These are phyloP conservation scores for Penicillium sp. DNA, from an alignment of 2,329 filamentous ascomycete species.

Conservation along the genomic window DNA sequence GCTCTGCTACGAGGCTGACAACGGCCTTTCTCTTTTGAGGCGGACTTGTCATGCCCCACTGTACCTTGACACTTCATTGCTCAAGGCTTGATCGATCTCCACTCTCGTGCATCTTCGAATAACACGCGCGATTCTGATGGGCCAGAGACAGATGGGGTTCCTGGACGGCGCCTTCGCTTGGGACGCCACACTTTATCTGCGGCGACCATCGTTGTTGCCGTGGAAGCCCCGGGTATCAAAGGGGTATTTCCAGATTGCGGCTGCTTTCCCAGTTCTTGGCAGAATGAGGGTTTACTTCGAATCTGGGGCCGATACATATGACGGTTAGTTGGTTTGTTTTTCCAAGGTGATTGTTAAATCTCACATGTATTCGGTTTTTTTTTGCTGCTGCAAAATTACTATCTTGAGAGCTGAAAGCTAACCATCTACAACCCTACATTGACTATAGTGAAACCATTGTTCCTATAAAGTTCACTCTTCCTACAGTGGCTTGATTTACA, in stretches of 20 bases:
- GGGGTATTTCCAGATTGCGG: constrained; percentile 7
- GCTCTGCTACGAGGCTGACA: constrained; percentile 4
- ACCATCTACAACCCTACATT: constrained; percentile 32
- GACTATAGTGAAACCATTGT: constrained; percentile 32
- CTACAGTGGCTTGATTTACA: constrained; percentile 31
- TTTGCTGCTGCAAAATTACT: too few species aligned
- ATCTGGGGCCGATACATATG: constrained; percentile 29
- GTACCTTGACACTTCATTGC: background rate
- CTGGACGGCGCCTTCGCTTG: background rate
- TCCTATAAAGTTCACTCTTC: constrained; percentile 25
- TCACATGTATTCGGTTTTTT: background rate
- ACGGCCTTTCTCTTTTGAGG: background rate
- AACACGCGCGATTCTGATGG: background rate
- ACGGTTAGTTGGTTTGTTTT: constrained; percentile 18
- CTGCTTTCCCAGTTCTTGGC: constrained; percentile 26
- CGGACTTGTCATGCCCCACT: background rate
- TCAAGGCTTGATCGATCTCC: background rate
- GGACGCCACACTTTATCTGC: background rate
- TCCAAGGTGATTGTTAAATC: constrained; percentile 19
- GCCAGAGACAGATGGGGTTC: background rate
- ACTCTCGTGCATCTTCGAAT: background rate
- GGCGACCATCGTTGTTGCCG: background rate
- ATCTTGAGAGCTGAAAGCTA: background rate
- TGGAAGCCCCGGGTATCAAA: too few species aligned
- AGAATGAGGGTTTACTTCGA: constrained; percentile 26